These are phyloP conservation scores for Toxicodendron radicans DNA, from an alignment of 345 rosid genomes.

Conservation along the genomic window DNA sequence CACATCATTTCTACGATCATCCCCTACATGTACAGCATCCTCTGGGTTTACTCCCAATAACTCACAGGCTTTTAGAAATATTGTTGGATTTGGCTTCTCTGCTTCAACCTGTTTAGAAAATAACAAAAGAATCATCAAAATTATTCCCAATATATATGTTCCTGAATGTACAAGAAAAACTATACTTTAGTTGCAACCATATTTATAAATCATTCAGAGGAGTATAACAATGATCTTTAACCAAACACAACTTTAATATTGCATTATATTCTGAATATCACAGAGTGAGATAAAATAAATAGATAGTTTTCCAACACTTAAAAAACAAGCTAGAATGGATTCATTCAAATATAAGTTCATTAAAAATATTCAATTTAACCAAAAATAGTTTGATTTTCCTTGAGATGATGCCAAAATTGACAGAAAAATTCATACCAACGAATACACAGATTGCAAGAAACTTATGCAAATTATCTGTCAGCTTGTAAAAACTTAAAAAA, in stretches of 20 bases:
- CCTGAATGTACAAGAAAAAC: not conserved
- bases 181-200: not conserved
- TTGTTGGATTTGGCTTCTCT: conserved; percentile 96
- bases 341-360: not conserved
- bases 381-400: not conserved
- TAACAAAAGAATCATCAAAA: conserved; percentile 8
- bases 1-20: conserved; percentile 94
- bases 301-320: not conserved
- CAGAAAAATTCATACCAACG: not conserved
- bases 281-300: not conserved
- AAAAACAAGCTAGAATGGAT: not conserved
- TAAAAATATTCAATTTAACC: not conserved
- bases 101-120: conserved; percentile 70
- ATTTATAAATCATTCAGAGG: too few species aligned
- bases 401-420: not conserved
- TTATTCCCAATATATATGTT: not conserved
- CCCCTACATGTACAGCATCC: conserved; percentile 96
- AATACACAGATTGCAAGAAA: not conserved
- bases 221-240: too few species aligned
- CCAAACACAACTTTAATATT: not conserved
- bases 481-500: not conserved
- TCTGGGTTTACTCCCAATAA: conserved; percentile 81
- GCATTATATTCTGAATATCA: not conserved
- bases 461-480: not conserved
- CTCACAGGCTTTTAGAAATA: conserved; percentile 93